These are phyloP conservation scores for Raddia guianensis DNA, from an alignment of 176 grass and related monocot genomes.

Conservation along the genomic window DNA sequence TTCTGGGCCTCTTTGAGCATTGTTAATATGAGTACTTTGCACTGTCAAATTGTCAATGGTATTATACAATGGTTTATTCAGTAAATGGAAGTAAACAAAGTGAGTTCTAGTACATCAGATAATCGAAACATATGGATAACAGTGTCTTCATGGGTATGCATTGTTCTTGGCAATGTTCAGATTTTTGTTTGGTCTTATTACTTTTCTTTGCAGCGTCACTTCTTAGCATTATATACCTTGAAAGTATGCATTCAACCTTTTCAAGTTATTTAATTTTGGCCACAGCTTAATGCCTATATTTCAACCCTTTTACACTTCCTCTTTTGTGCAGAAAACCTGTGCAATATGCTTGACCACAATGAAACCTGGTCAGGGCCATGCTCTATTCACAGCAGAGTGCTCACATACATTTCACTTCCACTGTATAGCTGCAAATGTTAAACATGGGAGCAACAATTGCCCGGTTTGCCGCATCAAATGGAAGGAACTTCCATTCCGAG, in stretches of 20 bases:
- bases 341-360: conserved; percentile 83
- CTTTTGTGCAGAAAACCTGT: conserved; percentile 70
- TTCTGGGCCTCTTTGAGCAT: background rate
- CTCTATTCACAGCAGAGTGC: conserved; percentile 87
- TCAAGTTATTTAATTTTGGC: conserved; percentile 14
- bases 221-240: background rate
- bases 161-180: background rate
- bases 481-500: conserved; percentile 80
- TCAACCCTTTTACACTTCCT: background rate
- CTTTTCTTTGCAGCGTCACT: background rate
- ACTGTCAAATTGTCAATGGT: background rate
- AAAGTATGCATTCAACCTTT: background rate
- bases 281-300: background rate
- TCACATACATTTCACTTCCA: conserved; percentile 88
- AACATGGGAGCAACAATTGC: conserved; percentile 71
- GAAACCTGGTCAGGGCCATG: conserved; percentile 83
- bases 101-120: background rate
- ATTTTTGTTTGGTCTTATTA: background rate
- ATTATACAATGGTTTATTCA: background rate
- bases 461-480: conserved; percentile 75
- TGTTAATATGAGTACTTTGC: background rate
- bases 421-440: conserved; percentile 86
- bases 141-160: conserved; percentile 3
- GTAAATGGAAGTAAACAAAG: background rate
- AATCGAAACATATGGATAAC: background rate